phyloP scores from a whole-genome alignment of 345 rosid genomes.

The Excoecaria cochinchinensis region DNA sequence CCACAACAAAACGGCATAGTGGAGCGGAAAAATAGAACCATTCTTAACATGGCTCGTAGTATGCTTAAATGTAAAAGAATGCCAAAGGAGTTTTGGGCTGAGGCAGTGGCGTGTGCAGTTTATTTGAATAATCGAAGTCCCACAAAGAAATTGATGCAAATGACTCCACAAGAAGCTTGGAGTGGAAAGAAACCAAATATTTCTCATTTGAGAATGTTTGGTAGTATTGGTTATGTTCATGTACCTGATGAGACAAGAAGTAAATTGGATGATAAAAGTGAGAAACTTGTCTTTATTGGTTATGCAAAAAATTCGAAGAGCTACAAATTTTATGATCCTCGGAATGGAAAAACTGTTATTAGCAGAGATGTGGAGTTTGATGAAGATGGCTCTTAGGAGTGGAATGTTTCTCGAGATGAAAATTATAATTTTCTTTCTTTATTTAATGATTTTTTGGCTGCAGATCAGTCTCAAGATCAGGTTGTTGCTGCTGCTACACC shows the following conservation, averaged over 20 bases:
- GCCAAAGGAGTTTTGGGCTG: background rate
- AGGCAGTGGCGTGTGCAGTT: background rate
- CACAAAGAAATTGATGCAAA: background rate
- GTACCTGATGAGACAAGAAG: background rate
- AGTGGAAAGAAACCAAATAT: background rate
- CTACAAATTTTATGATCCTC: background rate
- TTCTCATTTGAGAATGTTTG: conserved; percentile 7
- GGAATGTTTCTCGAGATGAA: too few relatives aligned
- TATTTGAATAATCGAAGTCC: background rate
- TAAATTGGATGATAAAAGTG: conserved; percentile 4
- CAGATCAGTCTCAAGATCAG: background rate
- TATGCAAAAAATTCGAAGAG: background rate
- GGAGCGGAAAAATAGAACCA: background rate
- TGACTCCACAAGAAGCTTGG: background rate
- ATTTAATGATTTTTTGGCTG: too few relatives aligned
- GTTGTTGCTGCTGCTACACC: background rate
- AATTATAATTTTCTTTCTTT: conserved; percentile 1
- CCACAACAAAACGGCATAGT: background rate
- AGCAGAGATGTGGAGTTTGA: background rate
- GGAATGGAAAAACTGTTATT: background rate
- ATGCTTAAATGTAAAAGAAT: background rate
- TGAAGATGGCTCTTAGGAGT: background rate
- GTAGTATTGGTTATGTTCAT: background rate
- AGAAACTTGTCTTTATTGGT: background rate
- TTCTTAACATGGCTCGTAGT: background rate